Evolutionary conservation across 306 rosid species (phyloP), one percentile per base, ranked within the genome.

Genomic region (Fagus sylvatica): DNA sequence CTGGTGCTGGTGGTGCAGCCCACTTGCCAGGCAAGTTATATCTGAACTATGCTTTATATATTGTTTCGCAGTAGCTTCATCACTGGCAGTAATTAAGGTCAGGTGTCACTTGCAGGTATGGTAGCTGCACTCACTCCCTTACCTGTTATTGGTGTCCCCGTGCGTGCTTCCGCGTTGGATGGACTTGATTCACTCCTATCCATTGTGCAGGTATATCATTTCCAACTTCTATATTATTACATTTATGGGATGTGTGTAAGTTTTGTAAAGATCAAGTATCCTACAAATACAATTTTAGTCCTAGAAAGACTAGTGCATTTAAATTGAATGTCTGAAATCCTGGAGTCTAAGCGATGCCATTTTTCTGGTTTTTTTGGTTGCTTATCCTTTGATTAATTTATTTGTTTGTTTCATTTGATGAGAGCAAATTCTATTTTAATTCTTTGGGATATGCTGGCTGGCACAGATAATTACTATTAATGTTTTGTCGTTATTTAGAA

Each of bases 1-100:
- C 96, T 73, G 98, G 99, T 76, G 97, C 96, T 56, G 98, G 98
- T 65, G 98, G 91, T 32, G 97, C 99, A 72, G 96, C 98, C 53
- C 97, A 95, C 87, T 89, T 91, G 86, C 98, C 97, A 68, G 95
- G 97, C 85, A 72, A 83, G 80, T 80, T 65, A 22, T 62, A 34
- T 54, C 69, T 66, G 6, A 73, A 60, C 53, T 54, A 8, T 82
- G 69, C 36, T 78, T 1, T 33, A 30, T 72, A 60, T 48, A 53
- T 43, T 59, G 48, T 8, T 55, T 61, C 65, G 4, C 33, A 53
- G 40, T 43, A 43, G 9, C 70, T 53, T 36, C 40, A 60, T 80
- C 73, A 43, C 49, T 71, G 22, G 43, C 69, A 68, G 67, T 84
- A 51, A 78, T 68, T 78, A 65, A 42, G 34, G 69, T 71, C 42